Percentiles rank a stretch among this genome's conserved stretches.
Evolutionary conservation across 1,284 basidiomycete genomes (phyloP).

Genomic region (Pisolithus thermaeus): DNA sequence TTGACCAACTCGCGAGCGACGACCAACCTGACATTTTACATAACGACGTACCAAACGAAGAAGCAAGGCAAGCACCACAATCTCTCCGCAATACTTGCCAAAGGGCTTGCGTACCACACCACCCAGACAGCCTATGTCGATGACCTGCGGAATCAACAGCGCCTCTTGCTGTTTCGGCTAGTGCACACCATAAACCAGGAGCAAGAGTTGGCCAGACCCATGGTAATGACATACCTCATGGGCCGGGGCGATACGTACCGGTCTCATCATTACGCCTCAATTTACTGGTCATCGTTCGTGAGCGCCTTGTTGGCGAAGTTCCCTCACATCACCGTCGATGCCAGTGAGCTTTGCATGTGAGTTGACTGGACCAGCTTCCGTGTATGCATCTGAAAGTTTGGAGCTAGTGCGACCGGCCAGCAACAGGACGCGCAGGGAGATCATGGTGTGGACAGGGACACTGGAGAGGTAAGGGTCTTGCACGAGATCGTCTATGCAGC

Average conservation of each 20-base stretch:
- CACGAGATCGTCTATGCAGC: no score
- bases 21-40: slow-evolving; percentile 22
- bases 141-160: slow-evolving; percentile 14
- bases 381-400: no score
- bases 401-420: no score
- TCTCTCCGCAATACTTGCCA: slow-evolving; percentile 28
- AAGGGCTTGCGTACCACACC: slow-evolving; percentile 23
- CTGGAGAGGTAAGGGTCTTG: no score
- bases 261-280: slow-evolving; percentile 28
- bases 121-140: slow-evolving; percentile 9
- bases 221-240: slow-evolving; percentile 33
- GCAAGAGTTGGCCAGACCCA: slow-evolving; percentile 31
- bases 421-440: no score
- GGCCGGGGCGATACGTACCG: slow-evolving; percentile 29
- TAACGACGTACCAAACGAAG: slow-evolving; percentile 21
- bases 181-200: slow-evolving; percentile 27
- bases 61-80: slow-evolving; percentile 17
- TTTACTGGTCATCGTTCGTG: slow-evolving; percentile 29
- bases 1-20: slow-evolving; percentile 28
- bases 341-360: no score
- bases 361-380: no score
- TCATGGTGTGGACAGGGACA: no score
- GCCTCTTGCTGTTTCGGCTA: slow-evolving; percentile 20
- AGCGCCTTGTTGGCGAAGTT: slow-evolving; percentile 12
- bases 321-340: slow-evolving; percentile 11